Percentiles rank a stretch among this genome's conserved stretches.
Conservation (phyloP, 2,329 filamentous ascomycete genomes). For the Akanthomyces lecanii region DNA sequence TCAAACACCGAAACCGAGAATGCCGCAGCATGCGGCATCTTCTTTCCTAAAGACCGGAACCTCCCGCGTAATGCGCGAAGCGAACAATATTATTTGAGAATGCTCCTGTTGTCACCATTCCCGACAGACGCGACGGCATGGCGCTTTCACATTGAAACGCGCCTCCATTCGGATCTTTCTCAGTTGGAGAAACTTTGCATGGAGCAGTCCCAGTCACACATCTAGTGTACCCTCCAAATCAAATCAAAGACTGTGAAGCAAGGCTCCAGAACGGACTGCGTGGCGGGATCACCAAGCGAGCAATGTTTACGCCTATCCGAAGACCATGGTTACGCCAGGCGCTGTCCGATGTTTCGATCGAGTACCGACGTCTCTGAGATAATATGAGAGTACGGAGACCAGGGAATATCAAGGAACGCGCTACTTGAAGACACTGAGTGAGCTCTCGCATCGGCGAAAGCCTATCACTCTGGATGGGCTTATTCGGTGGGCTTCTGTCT, state of each 20-base stretch:
- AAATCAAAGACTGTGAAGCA: too few relatives aligned
- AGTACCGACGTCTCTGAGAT: background rate
- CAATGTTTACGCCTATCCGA: background rate
- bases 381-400: too few relatives aligned
- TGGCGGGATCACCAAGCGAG: background rate
- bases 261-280: too few relatives aligned
- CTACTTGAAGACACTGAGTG: background rate
- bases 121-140: background rate
- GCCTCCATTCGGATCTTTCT: background rate
- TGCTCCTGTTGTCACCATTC: background rate
- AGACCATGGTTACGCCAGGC: background rate
- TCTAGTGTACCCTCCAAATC: background rate
- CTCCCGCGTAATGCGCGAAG: slow-evolving; percentile 34
- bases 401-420: too few relatives aligned
- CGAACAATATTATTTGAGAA: slow-evolving; percentile 31
- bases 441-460: background rate
- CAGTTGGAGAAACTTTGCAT: background rate
- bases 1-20: background rate
- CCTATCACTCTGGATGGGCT: background rate
- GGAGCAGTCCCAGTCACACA: background rate
- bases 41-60: slow-evolving; percentile 42
- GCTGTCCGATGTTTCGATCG: background rate
- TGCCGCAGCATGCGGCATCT: slow-evolving; percentile 38
- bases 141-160: background rate
- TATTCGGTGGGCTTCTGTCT: background rate